A percentile compares a stretch with the other conserved stretches of the same genome.
Evolutionary conservation across 169 alveolate genomes (phyloP).

Genomic region (Plasmodium billcollinsi): DNA sequence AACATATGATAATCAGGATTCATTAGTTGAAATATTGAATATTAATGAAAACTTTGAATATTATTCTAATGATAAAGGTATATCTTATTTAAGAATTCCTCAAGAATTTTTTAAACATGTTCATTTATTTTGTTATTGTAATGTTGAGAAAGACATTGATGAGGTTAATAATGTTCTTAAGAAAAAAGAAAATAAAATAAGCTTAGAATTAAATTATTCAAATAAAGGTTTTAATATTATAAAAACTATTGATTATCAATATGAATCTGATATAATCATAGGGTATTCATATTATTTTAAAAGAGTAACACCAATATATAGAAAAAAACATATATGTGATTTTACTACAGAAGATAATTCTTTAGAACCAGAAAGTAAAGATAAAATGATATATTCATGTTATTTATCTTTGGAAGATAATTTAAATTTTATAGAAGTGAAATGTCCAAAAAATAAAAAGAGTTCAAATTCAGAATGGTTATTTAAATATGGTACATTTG

Average conservation of each 20-base stretch:
- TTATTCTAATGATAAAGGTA: slow-evolving; percentile 45
- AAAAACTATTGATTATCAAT: slow-evolving; percentile 1
- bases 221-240: slow-evolving; percentile 12
- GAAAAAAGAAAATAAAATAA: slow-evolving; percentile 29
- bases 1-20: slow-evolving; percentile 7
- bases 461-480: background rate
- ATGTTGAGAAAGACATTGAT: background rate
- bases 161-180: background rate
- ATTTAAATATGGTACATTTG: background rate
- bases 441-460: slow-evolving; percentile 34
- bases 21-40: background rate
- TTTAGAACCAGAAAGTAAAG: slow-evolving; percentile 6
- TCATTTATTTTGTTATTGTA: slow-evolving; percentile 44
- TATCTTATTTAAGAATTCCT: slow-evolving; percentile 63
- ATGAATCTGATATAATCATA: slow-evolving; percentile 20
- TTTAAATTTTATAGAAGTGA: slow-evolving; percentile 25
- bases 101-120: slow-evolving; percentile 19
- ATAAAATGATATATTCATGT: slow-evolving; percentile 20
- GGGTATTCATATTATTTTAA: slow-evolving; percentile 12
- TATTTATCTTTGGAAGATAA: slow-evolving; percentile 35
- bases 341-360: slow-evolving; percentile 43
- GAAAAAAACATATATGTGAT: slow-evolving; percentile 61
- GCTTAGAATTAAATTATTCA: slow-evolving; percentile 36
- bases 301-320: slow-evolving; percentile 8
- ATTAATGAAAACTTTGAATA: slow-evolving; percentile 18